A percentile compares a stretch with the other conserved stretches of the same genome.
Evolutionary conservation across 129 eudicot genomes (phyloP).

Genomic region (Daucus carota): DNA sequence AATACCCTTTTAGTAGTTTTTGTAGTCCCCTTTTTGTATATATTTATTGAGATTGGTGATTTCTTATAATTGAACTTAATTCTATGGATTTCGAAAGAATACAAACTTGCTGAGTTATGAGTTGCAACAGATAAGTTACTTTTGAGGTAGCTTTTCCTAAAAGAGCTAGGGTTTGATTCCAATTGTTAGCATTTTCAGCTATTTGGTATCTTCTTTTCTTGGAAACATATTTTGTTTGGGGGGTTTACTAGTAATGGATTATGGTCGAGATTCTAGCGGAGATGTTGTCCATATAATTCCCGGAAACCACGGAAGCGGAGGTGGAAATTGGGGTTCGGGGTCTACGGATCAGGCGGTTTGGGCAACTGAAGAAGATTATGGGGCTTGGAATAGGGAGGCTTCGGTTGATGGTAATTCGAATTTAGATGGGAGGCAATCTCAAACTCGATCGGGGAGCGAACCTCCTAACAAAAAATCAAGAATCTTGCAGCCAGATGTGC

Average conservation of each 20-base stretch:
- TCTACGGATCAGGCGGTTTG: conserved; percentile 31
- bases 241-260: conserved; percentile 33
- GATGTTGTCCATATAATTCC: conserved; percentile 69
- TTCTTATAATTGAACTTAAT: background rate
- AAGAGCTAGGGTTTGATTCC: conserved; percentile 11
- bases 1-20: background rate
- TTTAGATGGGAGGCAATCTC: conserved; percentile 43
- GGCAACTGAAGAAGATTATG: conserved; percentile 94
- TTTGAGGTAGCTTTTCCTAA: background rate
- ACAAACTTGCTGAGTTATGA: conserved; percentile 4
- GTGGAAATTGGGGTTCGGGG: conserved; percentile 15
- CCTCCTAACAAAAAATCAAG: conserved; percentile 68
- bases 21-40: background rate
- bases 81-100: background rate
- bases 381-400: conserved; percentile 51
- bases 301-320: conserved; percentile 36
- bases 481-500: conserved; percentile 42
- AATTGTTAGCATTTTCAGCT: conserved; percentile 14
- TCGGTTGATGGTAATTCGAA: conserved; percentile 31
- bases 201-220: conserved; percentile 1
- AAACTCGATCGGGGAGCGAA: conserved; percentile 44
- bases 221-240: conserved; percentile 12
- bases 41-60: background rate
- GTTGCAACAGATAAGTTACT: background rate
- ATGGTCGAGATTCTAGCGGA: conserved; percentile 39